Base-by-base conservation (phyloP, 2,329 filamentous ascomycete genomes). In the Botrytis hyacinthi region DNA sequence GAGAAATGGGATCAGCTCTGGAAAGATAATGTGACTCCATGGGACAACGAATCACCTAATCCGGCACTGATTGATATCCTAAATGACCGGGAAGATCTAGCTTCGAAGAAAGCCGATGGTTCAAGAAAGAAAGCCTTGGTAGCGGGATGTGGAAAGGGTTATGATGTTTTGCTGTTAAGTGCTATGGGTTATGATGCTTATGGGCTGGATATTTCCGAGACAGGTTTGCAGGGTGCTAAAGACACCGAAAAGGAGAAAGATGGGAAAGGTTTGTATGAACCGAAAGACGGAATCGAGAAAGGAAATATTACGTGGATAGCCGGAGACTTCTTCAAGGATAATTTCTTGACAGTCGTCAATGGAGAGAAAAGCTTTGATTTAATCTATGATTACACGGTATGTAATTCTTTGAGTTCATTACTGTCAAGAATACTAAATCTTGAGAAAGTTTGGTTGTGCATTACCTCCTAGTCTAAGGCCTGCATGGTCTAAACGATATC, bases 71-170 rank as follows among this genome's bases (percentile, higher is more conserved):
- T 83, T 62, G 88, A 90, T 77, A 77, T 88, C 22, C 82, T 90
- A 44, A 75, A 80, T 66, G 82, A 85, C 74, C 83, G 84, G 1
- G 77, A 82, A 20, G 84, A 86, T 73, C 82, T 88, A 70, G 35
- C n/a, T 12, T 29, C 40, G 37, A 69, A 70, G n/a, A 66, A 72
- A 32, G 29, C 57, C 57, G 65, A 70, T 62, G 26, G 74, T 72
- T 82, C 42, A 78, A 83, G 81, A 73, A 77, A 83, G 72, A 88
- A 87, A 77, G 93, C 91, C 1, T 84, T 97, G 14, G 91, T 97
- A 0, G 92, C 94, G 0, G 94, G 93, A 8, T 97, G 94, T 82
- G 94, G 94, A 0, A 87, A 88, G 65, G 94, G 94, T 8, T 92
- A 96, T 79, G 94, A 97, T 83, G 92, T 94, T 2, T 85, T 93